Base-by-base conservation (phyloP, 2,329 filamentous ascomycete species). In the Tolypocladium tundrense region DNA sequence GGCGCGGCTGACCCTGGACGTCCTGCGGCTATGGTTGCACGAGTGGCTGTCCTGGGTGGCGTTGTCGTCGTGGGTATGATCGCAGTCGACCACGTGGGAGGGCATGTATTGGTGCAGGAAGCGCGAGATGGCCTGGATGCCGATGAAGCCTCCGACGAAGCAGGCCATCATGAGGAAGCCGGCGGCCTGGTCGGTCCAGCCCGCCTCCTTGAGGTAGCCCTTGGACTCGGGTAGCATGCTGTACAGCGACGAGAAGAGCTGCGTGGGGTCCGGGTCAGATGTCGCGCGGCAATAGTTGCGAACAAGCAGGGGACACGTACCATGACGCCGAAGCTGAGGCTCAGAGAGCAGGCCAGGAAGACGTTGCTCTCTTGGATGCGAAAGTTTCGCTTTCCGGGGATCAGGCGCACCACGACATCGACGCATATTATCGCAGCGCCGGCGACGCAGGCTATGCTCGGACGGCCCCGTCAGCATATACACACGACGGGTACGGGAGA, bases 301-400 rank as follows among this genome's bases (percentile, higher is more conserved):
- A 5, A 43, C 31, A 27, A 37, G 6, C 14, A 50, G 8, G 52
- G 19, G 24, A 13, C 0, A 35, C 83, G 63, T 72, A 96, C 92
- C 91, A 99, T 96, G 52, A 97, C 92, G 50, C 94, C 93, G 64
- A 96, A 96, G 70, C 91, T 97, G 62, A 99, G 75, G 72, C 92
- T 96, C 60, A 97, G 75, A 0, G 93, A 97, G 27, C 86, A 85
- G 1, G 92, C 92, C 5, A 97, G 79, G 70, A 99, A 99, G 27
- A 79, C 79, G 75, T 90, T 93, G 74, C 90, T 97, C 61, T 96
- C 88, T 68, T 95, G 85, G 64, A 99, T 95, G 65, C 85, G 84
- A 71, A 97, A 99, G 69, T 86, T 80, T 66, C 80, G 84, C 72
- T 88, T 85, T 56, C 87, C 83, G 4, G 90, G 88, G 54, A 96